These are phyloP conservation scores for Phytophthora pisi DNA, from an alignment of 352 stramenopile genomes.

Conservation along the genomic window DNA sequence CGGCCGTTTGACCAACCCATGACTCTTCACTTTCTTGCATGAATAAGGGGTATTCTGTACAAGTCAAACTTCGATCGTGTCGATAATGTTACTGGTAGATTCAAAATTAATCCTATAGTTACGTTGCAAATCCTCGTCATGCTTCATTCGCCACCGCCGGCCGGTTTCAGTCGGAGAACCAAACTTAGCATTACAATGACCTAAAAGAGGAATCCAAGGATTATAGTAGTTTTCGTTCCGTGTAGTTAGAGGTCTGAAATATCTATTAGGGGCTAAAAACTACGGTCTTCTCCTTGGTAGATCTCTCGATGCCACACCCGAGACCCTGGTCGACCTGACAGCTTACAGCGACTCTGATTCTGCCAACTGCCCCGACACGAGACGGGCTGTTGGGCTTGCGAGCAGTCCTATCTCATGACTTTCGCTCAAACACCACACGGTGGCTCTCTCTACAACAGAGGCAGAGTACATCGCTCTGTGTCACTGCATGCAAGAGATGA, in stretches of 20 bases:
- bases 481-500: constrained; percentile 13
- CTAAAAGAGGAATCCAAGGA: too few relatives aligned
- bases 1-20: too few relatives aligned
- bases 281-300: constrained; percentile 17
- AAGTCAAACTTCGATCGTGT: too few relatives aligned
- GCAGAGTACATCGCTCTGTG: constrained; percentile 6
- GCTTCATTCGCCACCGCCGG: too few relatives aligned
- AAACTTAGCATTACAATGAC: too few relatives aligned
- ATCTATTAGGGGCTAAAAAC: constrained; percentile 17
- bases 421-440: constrained; percentile 17
- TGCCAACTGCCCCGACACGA: background rate
- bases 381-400: background rate
- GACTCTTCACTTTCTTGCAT: too few relatives aligned
- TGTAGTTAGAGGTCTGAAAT: constrained; percentile 16
- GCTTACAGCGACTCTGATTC: background rate
- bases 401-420: constrained; percentile 14
- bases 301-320: background rate
- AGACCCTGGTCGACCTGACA: background rate
- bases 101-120: too few relatives aligned
- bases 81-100: too few relatives aligned
- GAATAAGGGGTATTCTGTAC: too few relatives aligned
- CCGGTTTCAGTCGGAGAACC: too few relatives aligned
- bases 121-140: too few relatives aligned
- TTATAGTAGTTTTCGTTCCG: too few relatives aligned
- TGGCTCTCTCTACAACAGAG: constrained; percentile 8